These are phyloP conservation scores for Hymenoscyphus fraxineus DNA, from an alignment of 2,329 filamentous ascomycete genomes.

Conservation along the genomic window DNA sequence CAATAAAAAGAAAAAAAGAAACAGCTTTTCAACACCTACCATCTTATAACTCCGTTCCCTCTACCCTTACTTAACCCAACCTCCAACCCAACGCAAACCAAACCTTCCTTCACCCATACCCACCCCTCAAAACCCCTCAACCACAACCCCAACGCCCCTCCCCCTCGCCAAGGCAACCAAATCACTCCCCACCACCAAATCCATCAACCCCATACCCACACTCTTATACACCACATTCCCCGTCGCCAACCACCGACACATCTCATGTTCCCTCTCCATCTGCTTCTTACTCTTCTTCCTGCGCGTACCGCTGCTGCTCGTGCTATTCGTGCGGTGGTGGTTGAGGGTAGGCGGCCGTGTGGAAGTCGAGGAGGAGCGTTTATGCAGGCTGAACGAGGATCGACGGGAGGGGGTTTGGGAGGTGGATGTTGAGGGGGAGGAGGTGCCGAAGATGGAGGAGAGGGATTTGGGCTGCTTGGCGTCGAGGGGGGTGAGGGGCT, in stretches of 20 bases:
- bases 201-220: constrained; percentile 64
- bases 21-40: background rate
- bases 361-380: background rate
- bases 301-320: background rate
- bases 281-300: constrained; percentile 24
- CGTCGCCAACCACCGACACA: constrained; percentile 53
- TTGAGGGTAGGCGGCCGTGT: background rate
- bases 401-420: too few relatives aligned
- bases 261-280: constrained; percentile 43
- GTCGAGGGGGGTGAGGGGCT: constrained; percentile 4
- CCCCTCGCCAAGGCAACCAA: constrained; percentile 53
- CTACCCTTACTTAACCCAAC: background rate
- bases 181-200: constrained; percentile 58
- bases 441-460: background rate
- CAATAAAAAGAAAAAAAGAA: background rate
- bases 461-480: background rate
- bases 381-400: background rate
- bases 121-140: constrained; percentile 47
- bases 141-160: constrained; percentile 50
- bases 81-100: background rate
- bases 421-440: background rate
- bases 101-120: too few relatives aligned
- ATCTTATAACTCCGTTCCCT: background rate
- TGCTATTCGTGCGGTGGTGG: constrained; percentile 6
- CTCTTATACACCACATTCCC: constrained; percentile 68